These are phyloP conservation scores for Colletotrichum abscissum DNA, from an alignment of 2,329 filamentous ascomycete genomes.

Conservation along the genomic window DNA sequence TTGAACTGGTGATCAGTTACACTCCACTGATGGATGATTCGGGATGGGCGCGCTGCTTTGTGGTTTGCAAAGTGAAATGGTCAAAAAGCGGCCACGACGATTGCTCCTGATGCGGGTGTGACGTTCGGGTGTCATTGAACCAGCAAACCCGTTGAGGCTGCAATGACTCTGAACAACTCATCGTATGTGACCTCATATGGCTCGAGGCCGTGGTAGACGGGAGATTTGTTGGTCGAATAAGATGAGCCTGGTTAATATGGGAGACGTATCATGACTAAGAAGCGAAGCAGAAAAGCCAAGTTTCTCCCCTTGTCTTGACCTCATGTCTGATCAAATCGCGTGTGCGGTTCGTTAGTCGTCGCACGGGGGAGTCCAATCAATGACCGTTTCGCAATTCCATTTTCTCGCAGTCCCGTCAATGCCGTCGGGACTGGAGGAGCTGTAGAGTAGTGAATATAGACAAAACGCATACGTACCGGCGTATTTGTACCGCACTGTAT, in stretches of 20 bases:
- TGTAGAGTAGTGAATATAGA: not conserved
- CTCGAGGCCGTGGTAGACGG: not conserved
- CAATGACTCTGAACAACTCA: not conserved
- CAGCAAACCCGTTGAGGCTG: not conserved
- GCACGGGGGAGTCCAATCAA: not conserved
- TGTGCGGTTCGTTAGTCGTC: not conserved
- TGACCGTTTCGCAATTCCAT: conserved; percentile 14
- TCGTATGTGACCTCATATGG: not conserved
- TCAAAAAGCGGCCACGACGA: not conserved
- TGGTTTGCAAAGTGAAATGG: not conserved
- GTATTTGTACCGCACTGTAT: not conserved
- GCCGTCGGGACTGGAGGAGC: not conserved
- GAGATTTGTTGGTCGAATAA: not conserved
- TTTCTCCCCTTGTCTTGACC: conserved; percentile 21
- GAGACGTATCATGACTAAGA: not conserved
- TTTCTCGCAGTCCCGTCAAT: not conserved
- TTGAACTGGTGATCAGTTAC: not conserved
- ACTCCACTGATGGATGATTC: not conserved
- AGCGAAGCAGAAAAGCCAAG: conserved; percentile 2
- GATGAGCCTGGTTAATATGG: not conserved
- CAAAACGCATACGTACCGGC: not conserved
- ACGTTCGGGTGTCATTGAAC: not conserved
- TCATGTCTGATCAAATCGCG: conserved; percentile 16
- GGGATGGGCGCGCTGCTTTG: not conserved
- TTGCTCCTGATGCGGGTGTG: not conserved